Base-by-base conservation (phyloP, 495 filamentous ascomycete genomes). In the Lasiosphaeris hirsuta region DNA sequence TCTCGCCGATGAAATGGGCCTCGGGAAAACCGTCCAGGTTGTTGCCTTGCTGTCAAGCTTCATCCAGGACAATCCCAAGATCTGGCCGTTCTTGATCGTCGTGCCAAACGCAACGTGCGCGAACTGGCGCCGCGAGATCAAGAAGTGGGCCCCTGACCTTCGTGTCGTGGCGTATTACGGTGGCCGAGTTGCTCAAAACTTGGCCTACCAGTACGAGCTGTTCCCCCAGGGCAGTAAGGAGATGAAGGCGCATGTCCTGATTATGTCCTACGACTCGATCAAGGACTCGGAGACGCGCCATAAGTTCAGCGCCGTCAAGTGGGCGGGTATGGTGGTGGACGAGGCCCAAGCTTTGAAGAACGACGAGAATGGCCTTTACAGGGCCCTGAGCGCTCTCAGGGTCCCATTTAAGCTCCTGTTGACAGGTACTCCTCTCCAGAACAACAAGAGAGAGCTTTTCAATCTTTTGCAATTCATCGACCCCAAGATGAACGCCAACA, bases 281-380 rank as follows among this genome's bases (percentile, higher is more conserved):
- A 75, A 86, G 34, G 86, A 90, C 42, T 79, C 84, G 2, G 82
- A 82, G 50, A 84, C 84, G 41, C 78, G 78, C 15, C 72, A 64
- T 35, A 80, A 86, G 15, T 88, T 97, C 56, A 74, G 75, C 7
- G 72, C 65, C 15, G 81, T 93, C 15, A 84, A 83, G 17, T 99
- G 95, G 95, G 85, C 85, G 47, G 93, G 89, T 5, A 73, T 99
- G 34, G 81, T 99, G 39, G 90, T 97, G 10, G 95, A 99, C 63
- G 95, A 99, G 75, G 95, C 94, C 10, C 95, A 99, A 64, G 85
- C 95, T 4, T 76, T 99, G 46, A 99, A 99, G 71, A 97, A 94
- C 59, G 92, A 97, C 62, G 85, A 87, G 63, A 92, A 86, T 41
- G 74, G 83, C 9, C 84, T 97, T 4, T 97, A 97, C 69, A 77